Conservation (phyloP, 2,329 filamentous ascomycete species). For the Pseudodiploospora longispora region DNA sequence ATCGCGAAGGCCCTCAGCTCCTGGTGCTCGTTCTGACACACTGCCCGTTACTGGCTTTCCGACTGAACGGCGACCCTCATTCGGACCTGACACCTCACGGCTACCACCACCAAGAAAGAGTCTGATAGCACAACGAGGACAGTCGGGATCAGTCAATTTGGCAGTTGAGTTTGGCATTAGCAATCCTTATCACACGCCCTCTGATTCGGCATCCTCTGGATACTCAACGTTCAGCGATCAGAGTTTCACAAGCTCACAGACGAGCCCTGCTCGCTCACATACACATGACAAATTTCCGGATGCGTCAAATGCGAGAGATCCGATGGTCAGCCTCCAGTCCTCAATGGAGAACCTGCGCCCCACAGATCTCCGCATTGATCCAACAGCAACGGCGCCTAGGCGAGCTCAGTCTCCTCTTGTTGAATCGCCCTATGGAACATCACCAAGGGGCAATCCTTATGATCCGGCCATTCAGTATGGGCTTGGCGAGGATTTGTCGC, state of each 20-base stretch:
- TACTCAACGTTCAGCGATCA: slow-evolving; percentile 51
- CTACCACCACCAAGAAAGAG: slow-evolving; percentile 46
- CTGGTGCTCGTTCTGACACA: slow-evolving; percentile 34
- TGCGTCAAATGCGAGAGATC: slow-evolving; percentile 37
- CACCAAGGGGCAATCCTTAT: slow-evolving; percentile 14
- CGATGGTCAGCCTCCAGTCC: slow-evolving; percentile 49
- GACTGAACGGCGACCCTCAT: slow-evolving; percentile 25
- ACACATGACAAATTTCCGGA: slow-evolving; percentile 32
- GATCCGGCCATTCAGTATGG: slow-evolving; percentile 17
- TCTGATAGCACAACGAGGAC: slow-evolving; percentile 32
- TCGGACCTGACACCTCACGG: slow-evolving; percentile 42
- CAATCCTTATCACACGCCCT: slow-evolving; percentile 57
- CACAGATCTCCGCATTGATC: slow-evolving; percentile 25
- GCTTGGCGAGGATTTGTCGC: slow-evolving; percentile 9
- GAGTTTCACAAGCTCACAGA: slow-evolving; percentile 54
- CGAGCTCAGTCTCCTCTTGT: slow-evolving; percentile 17
- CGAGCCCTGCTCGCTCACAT: slow-evolving; percentile 29
- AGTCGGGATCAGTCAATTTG: slow-evolving; percentile 42
- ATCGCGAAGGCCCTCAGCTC: slow-evolving; percentile 39
- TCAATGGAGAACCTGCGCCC: slow-evolving; percentile 33
- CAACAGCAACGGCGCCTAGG: slow-evolving; percentile 18
- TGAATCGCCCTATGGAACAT: slow-evolving; percentile 20
- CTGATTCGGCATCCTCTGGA: slow-evolving; percentile 58
- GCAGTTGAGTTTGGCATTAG: slow-evolving; percentile 52
- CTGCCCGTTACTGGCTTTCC: slow-evolving; percentile 10